These are phyloP conservation scores for Colletotrichum horii DNA, from an alignment of 2,329 filamentous ascomycete genomes.

Conservation along the genomic window DNA sequence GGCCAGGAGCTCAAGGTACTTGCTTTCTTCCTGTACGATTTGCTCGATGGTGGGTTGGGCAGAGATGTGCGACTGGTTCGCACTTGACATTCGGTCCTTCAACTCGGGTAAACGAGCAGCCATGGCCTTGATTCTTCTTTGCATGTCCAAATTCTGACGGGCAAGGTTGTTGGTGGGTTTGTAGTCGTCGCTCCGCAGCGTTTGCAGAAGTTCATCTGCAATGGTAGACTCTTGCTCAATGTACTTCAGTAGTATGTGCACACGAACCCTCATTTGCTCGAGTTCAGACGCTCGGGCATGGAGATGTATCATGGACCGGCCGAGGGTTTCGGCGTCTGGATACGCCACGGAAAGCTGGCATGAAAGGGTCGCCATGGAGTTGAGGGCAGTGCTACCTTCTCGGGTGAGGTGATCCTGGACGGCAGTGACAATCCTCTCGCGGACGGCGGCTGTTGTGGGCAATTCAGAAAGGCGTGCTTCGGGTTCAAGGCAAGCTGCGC, in stretches of 20 bases:
- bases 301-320: constrained; percentile 58
- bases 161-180: constrained; percentile 63
- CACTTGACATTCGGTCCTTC: constrained; percentile 54
- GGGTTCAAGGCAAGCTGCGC: neutral
- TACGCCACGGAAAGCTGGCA: constrained; percentile 54
- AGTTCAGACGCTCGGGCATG: constrained; percentile 58
- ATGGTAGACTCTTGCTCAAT: constrained; percentile 55
- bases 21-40: constrained; percentile 62
- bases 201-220: constrained; percentile 42
- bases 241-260: constrained; percentile 61
- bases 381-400: constrained; percentile 61
- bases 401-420: constrained; percentile 59
- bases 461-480: neutral
- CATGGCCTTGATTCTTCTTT: constrained; percentile 72
- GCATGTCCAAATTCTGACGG: constrained; percentile 76
- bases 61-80: constrained; percentile 37
- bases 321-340: constrained; percentile 55
- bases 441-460: constrained; percentile 28
- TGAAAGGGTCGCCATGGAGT: constrained; percentile 60
- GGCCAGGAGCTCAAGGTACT: constrained; percentile 61
- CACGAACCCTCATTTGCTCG: constrained; percentile 60
- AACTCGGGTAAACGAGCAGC: constrained; percentile 72
- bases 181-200: constrained; percentile 52
- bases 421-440: constrained; percentile 52
- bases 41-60: constrained; percentile 59